phyloP scores from a whole-genome alignment of 176 grass and related monocot genomes.

The Guadua angustifolia region DNA sequence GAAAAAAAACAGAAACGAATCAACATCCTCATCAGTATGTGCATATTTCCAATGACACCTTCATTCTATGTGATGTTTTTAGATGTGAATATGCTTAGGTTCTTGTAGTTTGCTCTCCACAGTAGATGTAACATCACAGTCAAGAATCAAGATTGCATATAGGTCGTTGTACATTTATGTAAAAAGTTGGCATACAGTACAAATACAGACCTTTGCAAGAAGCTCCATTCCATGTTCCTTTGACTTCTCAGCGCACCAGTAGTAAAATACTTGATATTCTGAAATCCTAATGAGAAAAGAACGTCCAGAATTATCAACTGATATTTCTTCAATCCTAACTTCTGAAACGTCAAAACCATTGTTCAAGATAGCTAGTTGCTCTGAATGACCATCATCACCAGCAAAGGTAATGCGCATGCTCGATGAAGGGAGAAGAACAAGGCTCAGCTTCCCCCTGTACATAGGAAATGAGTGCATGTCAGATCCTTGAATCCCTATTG shows the following conservation, averaged over 20 bases:
- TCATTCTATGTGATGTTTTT: neutral
- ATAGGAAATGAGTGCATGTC: constrained; percentile 38
- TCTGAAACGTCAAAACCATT: constrained; percentile 48
- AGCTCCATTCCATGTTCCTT: constrained; percentile 70
- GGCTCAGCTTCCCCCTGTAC: constrained; percentile 74
- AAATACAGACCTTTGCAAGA: constrained; percentile 70
- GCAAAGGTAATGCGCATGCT: constrained; percentile 68
- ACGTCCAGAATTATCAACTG: constrained; percentile 75
- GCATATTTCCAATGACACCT: neutral
- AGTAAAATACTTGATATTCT: constrained; percentile 71
- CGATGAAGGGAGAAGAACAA: constrained; percentile 73
- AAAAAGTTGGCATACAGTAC: neutral
- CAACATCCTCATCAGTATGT: constrained; percentile 6
- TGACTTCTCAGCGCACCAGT: constrained; percentile 95
- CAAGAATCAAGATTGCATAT: constrained; percentile 11
- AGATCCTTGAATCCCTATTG: constrained; percentile 38
- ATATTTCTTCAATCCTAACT: constrained; percentile 72
- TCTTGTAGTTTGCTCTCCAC: constrained; percentile 10
- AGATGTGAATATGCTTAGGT: neutral
- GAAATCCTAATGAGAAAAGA: constrained; percentile 73
- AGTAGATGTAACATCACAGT: constrained; percentile 9
- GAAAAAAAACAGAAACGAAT: constrained; percentile 12
- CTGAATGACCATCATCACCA: constrained; percentile 71
- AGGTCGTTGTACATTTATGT: neutral
- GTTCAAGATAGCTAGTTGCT: constrained; percentile 64